Evolutionary conservation across 768 basidiomycete species (phyloP).

Genomic region (Trametes punicea): DNA sequence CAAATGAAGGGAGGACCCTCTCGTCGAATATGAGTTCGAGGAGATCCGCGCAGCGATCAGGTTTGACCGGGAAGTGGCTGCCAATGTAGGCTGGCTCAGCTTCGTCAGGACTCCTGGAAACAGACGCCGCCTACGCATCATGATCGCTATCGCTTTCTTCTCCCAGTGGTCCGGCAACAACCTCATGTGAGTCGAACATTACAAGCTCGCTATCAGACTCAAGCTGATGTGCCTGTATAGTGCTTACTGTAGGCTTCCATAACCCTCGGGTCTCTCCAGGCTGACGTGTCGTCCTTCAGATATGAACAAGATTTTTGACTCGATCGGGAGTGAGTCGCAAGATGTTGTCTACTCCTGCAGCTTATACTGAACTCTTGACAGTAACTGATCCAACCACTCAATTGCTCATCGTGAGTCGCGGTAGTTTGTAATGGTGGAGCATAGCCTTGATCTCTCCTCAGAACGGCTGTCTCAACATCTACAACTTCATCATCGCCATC

Average conservation of each 20-base stretch:
- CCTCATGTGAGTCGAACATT: slow-evolving; percentile 12
- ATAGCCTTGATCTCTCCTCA: slow-evolving; percentile 14
- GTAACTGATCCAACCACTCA: slow-evolving; percentile 45
- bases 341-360: not conserved
- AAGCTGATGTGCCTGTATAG: slow-evolving; percentile 11
- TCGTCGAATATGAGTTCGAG: slow-evolving; percentile 58
- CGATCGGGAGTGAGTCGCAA: slow-evolving; percentile 43
- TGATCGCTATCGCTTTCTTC: slow-evolving; percentile 57
- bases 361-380: slow-evolving; percentile 14
- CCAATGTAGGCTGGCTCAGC: slow-evolving; percentile 41
- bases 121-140: slow-evolving; percentile 50
- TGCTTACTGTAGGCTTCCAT: slow-evolving; percentile 28
- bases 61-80: slow-evolving; percentile 28
- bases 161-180: slow-evolving; percentile 40
- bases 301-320: slow-evolving; percentile 51
- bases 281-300: slow-evolving; percentile 24
- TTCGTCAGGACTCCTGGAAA: slow-evolving; percentile 56
- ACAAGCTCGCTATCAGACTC: not conserved
- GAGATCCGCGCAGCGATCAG: slow-evolving; percentile 58
- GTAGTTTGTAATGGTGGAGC: not conserved
- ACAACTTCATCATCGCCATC: slow-evolving; percentile 53
- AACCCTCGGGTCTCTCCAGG: not conserved
- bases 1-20: slow-evolving; percentile 39
- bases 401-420: slow-evolving; percentile 35
- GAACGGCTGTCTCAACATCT: slow-evolving; percentile 55